Evolutionary conservation across 148 eudicot species (phyloP), one percentile per base, ranked within the genome.

Genomic region (Limonium bicolor): DNA sequence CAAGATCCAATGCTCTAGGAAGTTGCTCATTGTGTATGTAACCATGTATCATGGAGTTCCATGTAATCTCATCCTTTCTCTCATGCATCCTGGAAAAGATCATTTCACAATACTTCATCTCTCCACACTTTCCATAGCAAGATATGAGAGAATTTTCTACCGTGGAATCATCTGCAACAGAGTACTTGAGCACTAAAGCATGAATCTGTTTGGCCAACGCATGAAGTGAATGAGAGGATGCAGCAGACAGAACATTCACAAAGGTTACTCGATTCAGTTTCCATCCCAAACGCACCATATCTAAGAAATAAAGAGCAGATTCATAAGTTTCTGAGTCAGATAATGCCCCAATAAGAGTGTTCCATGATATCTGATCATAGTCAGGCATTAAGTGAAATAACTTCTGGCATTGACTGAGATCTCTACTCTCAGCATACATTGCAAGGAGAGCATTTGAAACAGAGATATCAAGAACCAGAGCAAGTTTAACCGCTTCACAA

Each of bases 31-130:
- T 77, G 53, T 77, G 90, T 54, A 85, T 60, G 52, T 77, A 85
- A 19, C 95, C 72, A 31, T 88, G 74, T 18, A 85, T 85, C 95
- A 85, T 85, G 14, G 85, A 69, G 44, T 85, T 85, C 82, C 80
- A 85, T 36, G 65, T 77, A 25, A 70, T 55, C 33, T 80, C 86
- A 61, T 85, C 90, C 54, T 60, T 66, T 53, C 73, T 69, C 21
- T 44, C 75, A 20, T 43, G 27, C 86, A 85, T 80, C 55, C 67
- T 65, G 9, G 70, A 65, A 54, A 85, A 85, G 18, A 77, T 55
- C 14, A 38, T 59, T 57, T 85, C 80, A 60, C 80, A 73, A 20
- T 66, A 66, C 27, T 71, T 68, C 62, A 77, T 67, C 33, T 53
- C 48, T 18, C 80, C 73, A 25, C 74, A 69, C 62, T 80, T 85